phyloP scores from a whole-genome alignment of 1,284 basidiomycete genomes.

The Naganishia cerealis region DNA sequence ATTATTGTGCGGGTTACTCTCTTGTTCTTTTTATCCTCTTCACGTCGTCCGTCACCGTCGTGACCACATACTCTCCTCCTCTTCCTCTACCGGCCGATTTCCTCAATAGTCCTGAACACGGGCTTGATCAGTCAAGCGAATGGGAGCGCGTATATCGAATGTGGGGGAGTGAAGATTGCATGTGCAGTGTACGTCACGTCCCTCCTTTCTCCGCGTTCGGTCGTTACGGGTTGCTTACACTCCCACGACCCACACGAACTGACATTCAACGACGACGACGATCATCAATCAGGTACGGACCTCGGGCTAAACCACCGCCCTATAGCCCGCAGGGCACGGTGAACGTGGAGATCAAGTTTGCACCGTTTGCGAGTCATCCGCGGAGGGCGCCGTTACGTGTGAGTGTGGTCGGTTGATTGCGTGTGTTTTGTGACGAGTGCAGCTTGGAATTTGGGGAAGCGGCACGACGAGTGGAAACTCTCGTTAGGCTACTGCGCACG shows the following conservation, averaged over 20 bases:
- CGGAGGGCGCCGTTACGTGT: conserved; percentile 83
- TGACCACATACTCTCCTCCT: neutral
- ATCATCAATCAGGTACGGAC: conserved; percentile 71
- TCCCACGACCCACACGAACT: too few relatives aligned
- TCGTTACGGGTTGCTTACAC: neutral
- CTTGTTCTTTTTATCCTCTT: neutral
- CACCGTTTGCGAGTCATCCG: conserved; percentile 79
- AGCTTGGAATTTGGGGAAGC: too few relatives aligned
- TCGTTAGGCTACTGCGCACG: too few relatives aligned
- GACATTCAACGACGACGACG: too few relatives aligned
- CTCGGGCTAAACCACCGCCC: conserved; percentile 63
- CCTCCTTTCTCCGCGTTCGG: neutral
- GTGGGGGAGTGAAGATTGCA: conserved; percentile 79
- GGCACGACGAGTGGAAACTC: too few relatives aligned
- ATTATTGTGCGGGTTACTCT: neutral
- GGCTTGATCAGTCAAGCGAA: conserved; percentile 89
- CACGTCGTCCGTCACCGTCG: too few relatives aligned
- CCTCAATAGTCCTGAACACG: conserved; percentile 71
- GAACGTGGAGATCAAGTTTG: conserved; percentile 94
- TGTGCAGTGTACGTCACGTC: conserved; percentile 76
- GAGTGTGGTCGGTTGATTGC: conserved; percentile 52
- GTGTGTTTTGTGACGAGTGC: neutral
- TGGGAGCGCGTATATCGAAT: conserved; percentile 93
- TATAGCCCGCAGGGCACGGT: conserved; percentile 84
- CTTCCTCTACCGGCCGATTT: neutral